Conservation (phyloP, 148 eudicot species). For the Chenopodium berlandieri region DNA sequence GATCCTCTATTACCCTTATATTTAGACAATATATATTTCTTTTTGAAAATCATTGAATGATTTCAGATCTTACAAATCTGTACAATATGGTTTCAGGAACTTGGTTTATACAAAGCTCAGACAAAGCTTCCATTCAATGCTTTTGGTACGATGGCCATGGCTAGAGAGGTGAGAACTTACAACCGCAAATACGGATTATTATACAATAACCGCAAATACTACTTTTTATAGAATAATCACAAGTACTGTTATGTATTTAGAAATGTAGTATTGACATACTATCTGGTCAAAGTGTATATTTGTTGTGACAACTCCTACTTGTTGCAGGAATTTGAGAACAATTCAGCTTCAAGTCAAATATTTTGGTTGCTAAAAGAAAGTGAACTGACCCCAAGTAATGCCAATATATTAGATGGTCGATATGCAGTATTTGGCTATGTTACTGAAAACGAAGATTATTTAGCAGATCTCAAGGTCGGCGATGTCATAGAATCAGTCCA, state of each 20-base stretch:
- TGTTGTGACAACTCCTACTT: not conserved
- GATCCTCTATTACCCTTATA: not conserved
- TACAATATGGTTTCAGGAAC: slow-evolving; percentile 50
- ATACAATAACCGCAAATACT: too few species aligned
- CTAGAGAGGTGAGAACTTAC: slow-evolving; percentile 70
- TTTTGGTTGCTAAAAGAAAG: slow-evolving; percentile 99
- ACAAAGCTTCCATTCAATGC: slow-evolving; percentile 98
- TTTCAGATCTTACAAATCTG: not conserved
- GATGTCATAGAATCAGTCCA: slow-evolving; percentile 88
- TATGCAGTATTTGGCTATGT: slow-evolving; percentile 93
- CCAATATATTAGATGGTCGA: slow-evolving; percentile 94
- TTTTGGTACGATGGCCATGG: slow-evolving; percentile 99
- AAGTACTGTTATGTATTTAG: too few species aligned
- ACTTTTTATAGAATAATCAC: too few species aligned
- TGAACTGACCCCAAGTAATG: slow-evolving; percentile 93
- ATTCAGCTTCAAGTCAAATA: slow-evolving; percentile 90
- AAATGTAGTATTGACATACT: too few species aligned
- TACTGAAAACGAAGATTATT: slow-evolving; percentile 74
- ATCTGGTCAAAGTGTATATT: too few species aligned
- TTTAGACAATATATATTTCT: not conserved
- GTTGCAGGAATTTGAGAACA: slow-evolving; percentile 85
- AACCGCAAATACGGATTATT: not conserved
- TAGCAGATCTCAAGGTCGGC: slow-evolving; percentile 96
- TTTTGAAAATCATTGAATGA: not conserved
- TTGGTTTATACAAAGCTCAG: slow-evolving; percentile 98